Conservation (phyloP, 2,329 filamentous ascomycete genomes). For the Botryosphaeria dothidea region DNA sequence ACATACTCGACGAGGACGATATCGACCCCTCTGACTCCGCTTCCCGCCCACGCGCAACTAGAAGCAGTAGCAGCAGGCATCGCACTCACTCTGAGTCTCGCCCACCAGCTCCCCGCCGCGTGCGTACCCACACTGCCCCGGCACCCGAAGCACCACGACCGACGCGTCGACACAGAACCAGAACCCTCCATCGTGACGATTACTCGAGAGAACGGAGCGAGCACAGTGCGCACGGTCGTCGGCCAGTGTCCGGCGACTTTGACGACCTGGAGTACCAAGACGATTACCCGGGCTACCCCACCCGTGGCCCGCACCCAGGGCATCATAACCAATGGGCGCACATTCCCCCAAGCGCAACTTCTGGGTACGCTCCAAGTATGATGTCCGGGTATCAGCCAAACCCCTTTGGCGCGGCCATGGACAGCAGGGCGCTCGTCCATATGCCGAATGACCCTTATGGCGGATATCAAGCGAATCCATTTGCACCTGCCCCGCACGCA, state of each 20-base stretch:
- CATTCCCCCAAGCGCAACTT: slow-evolving; percentile 34
- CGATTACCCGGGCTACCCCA: slow-evolving; percentile 46
- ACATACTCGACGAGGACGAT: slow-evolving; percentile 43
- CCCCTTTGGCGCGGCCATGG: slow-evolving; percentile 29
- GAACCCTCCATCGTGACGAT: slow-evolving; percentile 29
- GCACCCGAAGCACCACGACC: neutral
- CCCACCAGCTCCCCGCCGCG: slow-evolving; percentile 34
- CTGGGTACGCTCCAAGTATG: slow-evolving; percentile 40
- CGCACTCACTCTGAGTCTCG: slow-evolving; percentile 34
- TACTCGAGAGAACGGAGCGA: slow-evolving; percentile 24
- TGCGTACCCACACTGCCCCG: slow-evolving; percentile 22
- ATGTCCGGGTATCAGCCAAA: slow-evolving; percentile 37
- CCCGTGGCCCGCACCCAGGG: slow-evolving; percentile 31
- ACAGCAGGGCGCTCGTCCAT: slow-evolving; percentile 28
- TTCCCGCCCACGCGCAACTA: slow-evolving; percentile 39
- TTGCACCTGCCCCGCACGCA: slow-evolving; percentile 28
- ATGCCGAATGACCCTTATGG: slow-evolving; percentile 39
- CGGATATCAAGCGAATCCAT: slow-evolving; percentile 40
- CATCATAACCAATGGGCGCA: slow-evolving; percentile 40
- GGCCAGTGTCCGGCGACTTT: slow-evolving; percentile 34
- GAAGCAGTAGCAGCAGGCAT: slow-evolving; percentile 25
- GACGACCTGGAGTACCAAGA: slow-evolving; percentile 48
- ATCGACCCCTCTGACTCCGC: slow-evolving; percentile 53
- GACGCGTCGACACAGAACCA: slow-evolving; percentile 26
- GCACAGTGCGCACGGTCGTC: slow-evolving; percentile 33